Evolutionary conservation across 768 basidiomycete species (phyloP).

Genomic region (Amanita thiersii): DNA sequence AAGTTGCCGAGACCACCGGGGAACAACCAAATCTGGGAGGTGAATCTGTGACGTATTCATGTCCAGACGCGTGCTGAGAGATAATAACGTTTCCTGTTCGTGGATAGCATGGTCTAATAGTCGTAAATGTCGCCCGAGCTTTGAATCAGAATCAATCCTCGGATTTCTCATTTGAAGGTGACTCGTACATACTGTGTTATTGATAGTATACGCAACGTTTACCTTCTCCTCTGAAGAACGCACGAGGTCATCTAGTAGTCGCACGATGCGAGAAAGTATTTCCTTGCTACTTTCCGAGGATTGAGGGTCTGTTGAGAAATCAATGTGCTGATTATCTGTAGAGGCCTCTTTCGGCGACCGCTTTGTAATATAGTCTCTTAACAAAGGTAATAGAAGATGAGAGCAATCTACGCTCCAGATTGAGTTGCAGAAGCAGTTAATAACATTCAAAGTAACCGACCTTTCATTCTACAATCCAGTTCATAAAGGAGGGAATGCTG

Average conservation of each 20-base stretch:
- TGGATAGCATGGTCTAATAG: constrained; percentile 63
- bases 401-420: not conserved
- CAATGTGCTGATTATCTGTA: not conserved
- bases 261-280: constrained; percentile 50
- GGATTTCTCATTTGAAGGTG: not conserved
- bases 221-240: constrained; percentile 72
- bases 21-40: constrained; percentile 55
- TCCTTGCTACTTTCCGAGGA: constrained; percentile 24
- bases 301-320: not conserved
- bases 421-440: not conserved
- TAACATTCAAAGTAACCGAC: constrained; percentile 24
- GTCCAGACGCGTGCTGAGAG: constrained; percentile 27
- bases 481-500: constrained; percentile 65
- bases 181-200: constrained; percentile 49
- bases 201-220: constrained; percentile 61
- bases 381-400: constrained; percentile 9
- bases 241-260: constrained; percentile 49
- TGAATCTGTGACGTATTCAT: constrained; percentile 36
- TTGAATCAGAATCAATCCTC: constrained; percentile 7
- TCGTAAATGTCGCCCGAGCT: constrained; percentile 78
- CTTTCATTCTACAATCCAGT: constrained; percentile 56
- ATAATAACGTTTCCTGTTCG: constrained; percentile 32
- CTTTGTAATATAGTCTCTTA: not conserved
- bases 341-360: not conserved
- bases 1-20: constrained; percentile 40